Base-by-base conservation (phyloP, 805 yeast species). In the Wickerhamomyces xylosicus region DNA sequence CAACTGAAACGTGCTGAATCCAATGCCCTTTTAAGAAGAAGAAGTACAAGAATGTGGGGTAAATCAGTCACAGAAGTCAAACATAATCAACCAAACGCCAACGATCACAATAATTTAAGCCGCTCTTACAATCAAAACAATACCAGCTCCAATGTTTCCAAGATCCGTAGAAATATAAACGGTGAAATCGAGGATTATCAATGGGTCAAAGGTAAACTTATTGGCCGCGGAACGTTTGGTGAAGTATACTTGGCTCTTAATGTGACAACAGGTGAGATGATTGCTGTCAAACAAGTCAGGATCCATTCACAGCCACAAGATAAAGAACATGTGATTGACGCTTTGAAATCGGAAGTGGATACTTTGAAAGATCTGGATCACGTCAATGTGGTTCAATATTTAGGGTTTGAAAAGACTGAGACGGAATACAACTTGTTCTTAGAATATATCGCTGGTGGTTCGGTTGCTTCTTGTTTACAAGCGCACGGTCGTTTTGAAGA, bases 371-470 rank as follows among this genome's bases (percentile, higher is more conserved):
- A 92, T 56, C 67, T 92, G 38, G 96, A 92, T 53, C 99, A 92
- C 61, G 63, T 82, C 27, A 92, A 92, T 55, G 89, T 92, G 48
- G 98, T 92, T 3, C 98, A 94, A 56, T 92, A 94, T 53, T 67
- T 92, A 29, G 99, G 99, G 0, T 92, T 86, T 59, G 97, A 92
- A 56, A 77, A 78, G 44, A 64, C 63, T 31, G 77, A 73, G 33
- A 74, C 74, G 41, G 80, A 82, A 3, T 85, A 87, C 64, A 86
- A 90, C 56, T 64, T 92, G 45, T 92, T 92, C 54, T 59, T 92
- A 40, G 99, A 92, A 57, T 92, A 92, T 57, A 97, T 92, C 44
- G 95, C 97, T 10, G 99, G 99, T 40, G 99, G 98, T 0, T 85
- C 96, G 2, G 87, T 92, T 29, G 94, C 96, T 0, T 77, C 87